Evolutionary conservation across 257 asterid species (phyloP).

Genomic region (Solanum megistacrolobum): DNA sequence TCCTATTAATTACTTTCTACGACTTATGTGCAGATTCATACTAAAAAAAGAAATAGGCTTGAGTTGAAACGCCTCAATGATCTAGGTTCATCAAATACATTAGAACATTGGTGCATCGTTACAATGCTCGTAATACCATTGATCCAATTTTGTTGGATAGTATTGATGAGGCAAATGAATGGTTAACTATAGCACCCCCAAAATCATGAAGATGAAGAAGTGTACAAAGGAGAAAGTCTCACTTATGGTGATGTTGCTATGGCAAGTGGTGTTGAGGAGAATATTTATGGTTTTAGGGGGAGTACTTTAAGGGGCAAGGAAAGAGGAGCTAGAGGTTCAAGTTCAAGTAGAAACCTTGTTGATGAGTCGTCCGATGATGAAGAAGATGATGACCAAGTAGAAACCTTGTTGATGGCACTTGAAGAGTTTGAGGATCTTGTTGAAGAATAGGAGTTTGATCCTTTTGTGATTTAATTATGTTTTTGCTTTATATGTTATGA

Average conservation of each 20-base stretch:
- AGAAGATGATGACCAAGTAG: background rate
- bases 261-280: background rate
- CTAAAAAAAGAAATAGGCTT: too few species aligned
- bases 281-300: background rate
- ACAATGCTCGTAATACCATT: too few species aligned
- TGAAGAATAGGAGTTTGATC: background rate
- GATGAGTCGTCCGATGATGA: background rate
- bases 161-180: too few species aligned
- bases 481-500: background rate
- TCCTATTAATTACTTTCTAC: too few species aligned
- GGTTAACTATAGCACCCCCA: too few species aligned
- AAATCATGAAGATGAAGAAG: too few species aligned
- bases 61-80: too few species aligned
- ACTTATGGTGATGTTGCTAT: background rate
- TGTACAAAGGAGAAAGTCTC: too few species aligned
- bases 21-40: too few species aligned
- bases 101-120: too few species aligned
- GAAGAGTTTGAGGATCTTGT: background rate
- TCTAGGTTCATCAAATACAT: too few species aligned
- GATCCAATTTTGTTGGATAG: too few species aligned
- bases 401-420: background rate
- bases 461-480: background rate
- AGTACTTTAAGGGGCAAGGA: background rate
- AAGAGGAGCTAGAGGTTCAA: background rate
- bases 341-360: background rate